These are phyloP conservation scores for Cercospora beticola DNA, from an alignment of 2,329 filamentous ascomycete genomes.

Conservation along the genomic window DNA sequence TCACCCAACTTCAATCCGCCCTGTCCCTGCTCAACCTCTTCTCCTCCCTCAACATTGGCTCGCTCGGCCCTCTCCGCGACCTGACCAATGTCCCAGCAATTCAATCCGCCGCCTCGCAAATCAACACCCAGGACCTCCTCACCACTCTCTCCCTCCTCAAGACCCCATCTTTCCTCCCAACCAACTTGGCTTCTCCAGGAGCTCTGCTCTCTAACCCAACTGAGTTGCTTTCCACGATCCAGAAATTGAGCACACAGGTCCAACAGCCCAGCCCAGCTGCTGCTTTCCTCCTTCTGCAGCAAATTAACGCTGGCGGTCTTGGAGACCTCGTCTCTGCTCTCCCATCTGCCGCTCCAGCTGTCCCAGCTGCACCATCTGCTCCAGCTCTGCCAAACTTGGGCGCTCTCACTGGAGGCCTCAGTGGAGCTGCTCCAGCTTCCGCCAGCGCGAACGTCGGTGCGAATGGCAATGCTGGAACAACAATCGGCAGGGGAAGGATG, in stretches of 20 bases:
- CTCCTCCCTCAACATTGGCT: constrained; percentile 16
- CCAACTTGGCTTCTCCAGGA: not conserved
- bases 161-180: constrained; percentile 8
- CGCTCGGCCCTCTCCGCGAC: constrained; percentile 15
- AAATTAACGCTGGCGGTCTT: constrained; percentile 12
- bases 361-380: not conserved
- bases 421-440: not conserved
- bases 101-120: constrained; percentile 12
- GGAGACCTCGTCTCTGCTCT: not conserved
- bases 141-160: constrained; percentile 14
- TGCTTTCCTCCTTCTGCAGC: constrained; percentile 14
- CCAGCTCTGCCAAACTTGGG: not conserved
- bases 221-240: constrained; percentile 7
- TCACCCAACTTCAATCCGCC: constrained; percentile 10
- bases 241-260: constrained; percentile 4
- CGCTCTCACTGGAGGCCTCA: not conserved
- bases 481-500: not conserved
- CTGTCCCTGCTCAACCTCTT: constrained; percentile 20
- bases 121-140: constrained; percentile 20
- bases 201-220: constrained; percentile 17
- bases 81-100: constrained; percentile 19
- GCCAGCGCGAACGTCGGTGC: not conserved
- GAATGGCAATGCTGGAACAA: not conserved
- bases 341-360: not conserved
- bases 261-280: constrained; percentile 8